phyloP scores from a whole-genome alignment of 2,329 filamentous ascomycete genomes.

The Claviceps lovelessii region DNA sequence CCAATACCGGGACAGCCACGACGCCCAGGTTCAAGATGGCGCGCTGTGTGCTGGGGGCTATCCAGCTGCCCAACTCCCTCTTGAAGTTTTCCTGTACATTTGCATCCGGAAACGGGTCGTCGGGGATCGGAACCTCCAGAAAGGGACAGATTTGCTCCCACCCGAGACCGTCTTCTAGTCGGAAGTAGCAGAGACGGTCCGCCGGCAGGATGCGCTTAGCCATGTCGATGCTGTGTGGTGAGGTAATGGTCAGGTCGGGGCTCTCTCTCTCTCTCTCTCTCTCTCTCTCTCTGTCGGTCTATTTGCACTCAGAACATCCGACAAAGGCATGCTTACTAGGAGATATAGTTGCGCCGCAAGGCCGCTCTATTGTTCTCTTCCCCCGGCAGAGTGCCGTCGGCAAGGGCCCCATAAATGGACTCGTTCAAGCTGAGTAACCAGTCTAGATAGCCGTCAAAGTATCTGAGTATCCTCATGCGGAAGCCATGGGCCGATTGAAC shows the following conservation, averaged over 20 bases:
- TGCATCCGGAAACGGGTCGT: conserved; percentile 3
- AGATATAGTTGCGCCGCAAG: conserved; percentile 1
- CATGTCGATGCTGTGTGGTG: conserved; percentile 10
- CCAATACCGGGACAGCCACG: background rate
- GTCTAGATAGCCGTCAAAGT: conserved; percentile 11
- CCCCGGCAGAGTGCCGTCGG: background rate
- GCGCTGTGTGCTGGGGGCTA: background rate
- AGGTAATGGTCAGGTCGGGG: background rate
- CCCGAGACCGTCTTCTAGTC: conserved; percentile 20
- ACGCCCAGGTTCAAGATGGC: background rate
- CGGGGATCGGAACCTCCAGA: conserved; percentile 16
- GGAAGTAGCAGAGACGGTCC: conserved; percentile 15
- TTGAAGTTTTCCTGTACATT: background rate
- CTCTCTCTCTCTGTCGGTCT: background rate
- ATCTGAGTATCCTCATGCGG: conserved; percentile 13
- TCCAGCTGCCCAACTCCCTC: background rate
- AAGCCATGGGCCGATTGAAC: conserved; percentile 5
- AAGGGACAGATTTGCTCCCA: conserved; percentile 23
- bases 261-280: background rate
- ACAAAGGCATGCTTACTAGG: background rate
- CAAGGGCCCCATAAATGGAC: background rate
- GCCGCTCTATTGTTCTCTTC: background rate
- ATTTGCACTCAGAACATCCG: background rate
- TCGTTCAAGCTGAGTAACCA: conserved; percentile 3
- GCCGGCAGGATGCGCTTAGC: conserved; percentile 14